Base-by-base conservation (phyloP, 2,329 filamentous ascomycete genomes). In the Didymella keratinophila region DNA sequence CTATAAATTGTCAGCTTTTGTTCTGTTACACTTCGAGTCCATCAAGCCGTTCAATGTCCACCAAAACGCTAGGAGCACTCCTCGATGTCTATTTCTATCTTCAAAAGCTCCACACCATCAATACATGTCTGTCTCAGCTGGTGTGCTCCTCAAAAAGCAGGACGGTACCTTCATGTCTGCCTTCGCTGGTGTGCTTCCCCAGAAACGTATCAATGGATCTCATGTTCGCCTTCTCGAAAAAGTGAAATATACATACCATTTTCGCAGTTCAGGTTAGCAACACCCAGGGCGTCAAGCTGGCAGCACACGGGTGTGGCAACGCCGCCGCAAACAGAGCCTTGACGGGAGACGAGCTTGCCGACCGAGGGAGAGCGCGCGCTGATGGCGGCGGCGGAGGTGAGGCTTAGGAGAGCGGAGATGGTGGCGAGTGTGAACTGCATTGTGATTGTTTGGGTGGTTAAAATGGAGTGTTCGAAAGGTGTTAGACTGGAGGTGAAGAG, bases 231-330 rank as follows among this genome's bases (percentile, higher is more conserved):
- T 16, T n/a, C 16, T 8, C 7, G 32, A 36, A 9, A 25, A 16
- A 2, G 4, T 42, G 11, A 8, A 25, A 25, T 42, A 14, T 34
- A 59, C 63, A 2, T 61, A 68, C 66, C 58, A 25, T 63, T 67
- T 5, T 55, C 61, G 48, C 66, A 68, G 57, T 62, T 61, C 46
- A 67, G 36, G 37, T 67, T 62, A 1, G 58, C 57, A 32, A 64
- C 59, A 23, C 66, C 66, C 2, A 61, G 46, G 4, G 66, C 43
- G 28, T 61, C 61, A 14, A 63, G 58, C n/a, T 67, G 60, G 59
- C 66, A 68, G 59, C 66, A 68, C 4, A 63, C 45, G 20, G 62
- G 64, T 7, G 62, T 63, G 11, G 54, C 20, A 27, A 64, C 47
- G 2, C 32, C 27, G 25, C 66, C 63, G 53, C 66, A 68, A 52